Evolutionary conservation across 2,329 filamentous ascomycete genomes (phyloP).

Genomic region (Xylariaceae sp.): DNA sequence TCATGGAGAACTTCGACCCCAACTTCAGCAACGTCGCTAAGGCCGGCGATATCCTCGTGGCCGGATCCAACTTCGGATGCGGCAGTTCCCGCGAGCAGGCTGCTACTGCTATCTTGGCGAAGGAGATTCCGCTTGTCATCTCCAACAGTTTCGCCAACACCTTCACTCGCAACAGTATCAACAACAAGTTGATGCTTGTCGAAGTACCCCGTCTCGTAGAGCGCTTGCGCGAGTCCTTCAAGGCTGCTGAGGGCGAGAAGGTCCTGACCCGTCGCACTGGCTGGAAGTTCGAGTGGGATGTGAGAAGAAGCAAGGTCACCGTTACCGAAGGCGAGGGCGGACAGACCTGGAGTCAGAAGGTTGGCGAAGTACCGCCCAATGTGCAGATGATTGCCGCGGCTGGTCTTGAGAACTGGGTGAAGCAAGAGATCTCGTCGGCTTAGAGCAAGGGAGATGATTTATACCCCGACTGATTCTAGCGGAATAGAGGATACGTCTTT

Average conservation of each 20-base stretch:
- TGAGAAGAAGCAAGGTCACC: constrained; percentile 33
- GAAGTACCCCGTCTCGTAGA: constrained; percentile 64
- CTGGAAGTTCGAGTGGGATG: constrained; percentile 80
- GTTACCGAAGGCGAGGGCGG: neutral
- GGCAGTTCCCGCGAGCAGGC: constrained; percentile 70
- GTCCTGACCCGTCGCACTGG: constrained; percentile 66
- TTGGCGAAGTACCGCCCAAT: neutral
- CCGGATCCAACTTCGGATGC: constrained; percentile 5
- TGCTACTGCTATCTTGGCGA: constrained; percentile 79
- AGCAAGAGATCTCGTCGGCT: neutral
- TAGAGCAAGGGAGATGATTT: neutral
- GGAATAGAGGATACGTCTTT: neutral
- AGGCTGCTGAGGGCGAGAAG: constrained; percentile 35
- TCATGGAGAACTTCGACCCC: constrained; percentile 90
- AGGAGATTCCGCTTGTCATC: constrained; percentile 73
- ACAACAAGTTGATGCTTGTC: constrained; percentile 69
- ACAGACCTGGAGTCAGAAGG: neutral
- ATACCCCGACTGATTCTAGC: neutral
- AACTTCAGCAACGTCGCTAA: neutral
- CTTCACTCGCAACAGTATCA: constrained; percentile 72
- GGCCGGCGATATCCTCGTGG: neutral
- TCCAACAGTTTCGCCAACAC: constrained; percentile 80
- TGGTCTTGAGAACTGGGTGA: neutral
- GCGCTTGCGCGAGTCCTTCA: constrained; percentile 56
- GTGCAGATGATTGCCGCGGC: neutral